Conservation (phyloP, 108 stramenopile species). For the Parietichytrium sp. region DNA sequence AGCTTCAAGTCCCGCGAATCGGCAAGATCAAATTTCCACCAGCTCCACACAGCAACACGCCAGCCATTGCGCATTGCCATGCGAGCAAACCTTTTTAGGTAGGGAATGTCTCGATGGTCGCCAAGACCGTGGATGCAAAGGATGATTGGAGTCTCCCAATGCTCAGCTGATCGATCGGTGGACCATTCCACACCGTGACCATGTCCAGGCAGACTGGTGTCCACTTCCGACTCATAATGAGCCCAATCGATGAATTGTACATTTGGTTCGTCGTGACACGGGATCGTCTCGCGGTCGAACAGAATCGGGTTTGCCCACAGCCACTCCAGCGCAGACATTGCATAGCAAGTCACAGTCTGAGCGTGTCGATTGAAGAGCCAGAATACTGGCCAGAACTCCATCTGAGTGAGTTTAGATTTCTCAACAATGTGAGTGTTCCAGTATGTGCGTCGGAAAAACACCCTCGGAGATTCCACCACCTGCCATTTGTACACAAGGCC, state of each 20-base stretch:
- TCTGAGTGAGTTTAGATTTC: not conserved
- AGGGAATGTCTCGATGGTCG: constrained; percentile 37
- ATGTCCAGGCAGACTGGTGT: not conserved
- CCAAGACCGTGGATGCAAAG: constrained; percentile 35
- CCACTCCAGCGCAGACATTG: constrained; percentile 37
- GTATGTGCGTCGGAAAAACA: constrained; percentile 35
- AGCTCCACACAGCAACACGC: constrained; percentile 23
- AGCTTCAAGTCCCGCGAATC: constrained; percentile 37
- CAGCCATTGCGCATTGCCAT: constrained; percentile 35
- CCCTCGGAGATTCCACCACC: constrained; percentile 11
- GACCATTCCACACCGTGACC: not conserved
- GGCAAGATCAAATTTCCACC: constrained; percentile 28
- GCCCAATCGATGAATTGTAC: constrained; percentile 29
- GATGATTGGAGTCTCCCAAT: constrained; percentile 36
- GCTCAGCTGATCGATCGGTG: not conserved
- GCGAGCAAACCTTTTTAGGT: constrained; percentile 17
- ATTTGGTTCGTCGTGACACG: constrained; percentile 40
- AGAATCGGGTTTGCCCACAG: not conserved
- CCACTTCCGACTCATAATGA: not conserved
- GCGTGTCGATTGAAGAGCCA: constrained; percentile 42
- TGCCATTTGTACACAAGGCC: not conserved
- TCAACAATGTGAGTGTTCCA: constrained; percentile 24
- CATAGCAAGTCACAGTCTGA: constrained; percentile 43
- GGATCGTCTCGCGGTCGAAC: constrained; percentile 32
- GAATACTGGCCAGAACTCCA: constrained; percentile 43